Evolutionary conservation across 2,329 filamentous ascomycete genomes (phyloP).

Genomic region (Stagonosporopsis tanaceti): DNA sequence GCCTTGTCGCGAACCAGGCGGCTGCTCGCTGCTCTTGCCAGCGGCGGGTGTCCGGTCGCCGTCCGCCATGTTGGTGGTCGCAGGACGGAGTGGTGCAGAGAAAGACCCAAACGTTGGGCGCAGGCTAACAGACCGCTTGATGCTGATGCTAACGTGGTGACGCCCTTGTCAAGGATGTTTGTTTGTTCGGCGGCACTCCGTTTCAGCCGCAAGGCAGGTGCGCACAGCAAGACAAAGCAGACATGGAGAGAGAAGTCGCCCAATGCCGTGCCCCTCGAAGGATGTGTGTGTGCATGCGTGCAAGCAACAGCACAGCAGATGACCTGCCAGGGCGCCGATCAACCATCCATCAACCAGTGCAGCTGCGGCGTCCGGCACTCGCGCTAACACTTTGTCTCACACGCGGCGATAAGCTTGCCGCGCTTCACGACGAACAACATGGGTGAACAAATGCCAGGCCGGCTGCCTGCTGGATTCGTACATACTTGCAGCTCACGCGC

Average conservation of each 20-base stretch:
- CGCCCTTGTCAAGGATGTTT: slow-evolving; percentile 17
- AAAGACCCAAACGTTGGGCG: slow-evolving; percentile 4
- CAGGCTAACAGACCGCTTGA: slow-evolving; percentile 16
- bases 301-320: slow-evolving; percentile 32
- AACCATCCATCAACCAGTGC: slow-evolving; percentile 7
- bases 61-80: slow-evolving; percentile 40
- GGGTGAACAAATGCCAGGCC: background rate
- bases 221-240: slow-evolving; percentile 13
- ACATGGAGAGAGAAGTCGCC: slow-evolving; percentile 4
- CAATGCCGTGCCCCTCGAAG: slow-evolving; percentile 23
- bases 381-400: slow-evolving; percentile 10
- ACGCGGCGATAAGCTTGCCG: slow-evolving; percentile 7
- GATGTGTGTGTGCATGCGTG: slow-evolving; percentile 23
- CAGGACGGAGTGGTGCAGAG: slow-evolving; percentile 19
- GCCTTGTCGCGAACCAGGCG: slow-evolving; percentile 35
- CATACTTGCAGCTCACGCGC: slow-evolving; percentile 3
- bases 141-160: slow-evolving; percentile 4
- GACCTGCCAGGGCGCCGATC: slow-evolving; percentile 25
- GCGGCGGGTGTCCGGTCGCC: slow-evolving; percentile 36
- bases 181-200: slow-evolving; percentile 26
- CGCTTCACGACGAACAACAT: background rate
- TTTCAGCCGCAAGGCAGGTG: slow-evolving; percentile 22
- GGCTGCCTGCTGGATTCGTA: background rate
- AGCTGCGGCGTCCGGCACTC: slow-evolving; percentile 13
- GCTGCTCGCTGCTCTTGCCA: slow-evolving; percentile 33